Base-by-base conservation (phyloP, 169 alveolate species). In the Eimeria brunetti region DNA sequence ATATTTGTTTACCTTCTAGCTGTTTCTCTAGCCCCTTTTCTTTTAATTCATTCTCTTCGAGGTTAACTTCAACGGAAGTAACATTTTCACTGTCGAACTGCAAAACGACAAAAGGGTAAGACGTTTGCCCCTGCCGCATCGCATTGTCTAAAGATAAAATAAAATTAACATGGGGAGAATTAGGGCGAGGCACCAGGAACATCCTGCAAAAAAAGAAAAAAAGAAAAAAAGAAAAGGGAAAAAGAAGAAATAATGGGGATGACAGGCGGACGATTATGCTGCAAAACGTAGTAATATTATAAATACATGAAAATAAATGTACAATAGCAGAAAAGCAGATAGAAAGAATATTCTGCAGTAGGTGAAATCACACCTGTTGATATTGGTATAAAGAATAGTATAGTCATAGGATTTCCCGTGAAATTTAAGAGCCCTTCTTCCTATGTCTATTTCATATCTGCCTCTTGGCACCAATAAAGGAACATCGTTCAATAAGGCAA, bases 321-420 rank as follows among this genome's bases (percentile, higher is more conserved):
- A 20, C 20, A 33, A 1, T 4, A 16, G 5, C 49, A n/a, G 46
- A n/a, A n/a, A 69, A 9, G 22, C 7, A 20, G 22, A 27, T 11
- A 69, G 46, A n/a, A 4, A 58, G 18, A 53, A n/a, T n/a, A n/a
- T n/a, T n/a, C n/a, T n/a, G n/a, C n/a, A n/a, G n/a, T n/a, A n/a
- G n/a, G n/a, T n/a, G n/a, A n/a, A 58, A 58, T 12, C 91, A n/a
- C 14, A 94, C 96, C 99, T 97, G 76, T 97, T 97, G 36, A 99
- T 98, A 96, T 98, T 99, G 73, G 98, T 97, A 97, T 97, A 98
- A 67, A 96, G 97, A 85, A 99, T 97, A 88, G 99, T 98, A 96
- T 99, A 99, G 95, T 99, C 99, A 97, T 98, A 98, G 16, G 99
- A 97, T 96, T 98, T 98, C 11, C 99, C 99, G 96, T 99, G 99